Percentiles rank a stretch among this genome's conserved stretches.
phyloP scores from a whole-genome alignment of 2,329 filamentous ascomycete species.

The Alternaria hordeiaustralica region DNA sequence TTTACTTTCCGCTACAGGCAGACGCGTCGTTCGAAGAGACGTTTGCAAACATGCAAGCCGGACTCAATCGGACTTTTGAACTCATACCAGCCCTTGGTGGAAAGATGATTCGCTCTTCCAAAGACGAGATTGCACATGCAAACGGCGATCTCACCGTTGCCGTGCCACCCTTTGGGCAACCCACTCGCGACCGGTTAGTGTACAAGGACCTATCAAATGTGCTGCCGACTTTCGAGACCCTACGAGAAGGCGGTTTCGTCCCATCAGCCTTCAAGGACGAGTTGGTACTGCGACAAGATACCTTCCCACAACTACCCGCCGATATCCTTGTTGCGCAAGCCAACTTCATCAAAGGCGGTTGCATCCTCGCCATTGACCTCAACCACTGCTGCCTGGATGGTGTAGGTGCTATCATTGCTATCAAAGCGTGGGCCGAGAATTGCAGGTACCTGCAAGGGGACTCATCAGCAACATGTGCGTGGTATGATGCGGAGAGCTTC shows the following conservation, averaged over 20 bases:
- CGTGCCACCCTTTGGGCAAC: constrained; percentile 18
- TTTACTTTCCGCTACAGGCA: constrained; percentile 45
- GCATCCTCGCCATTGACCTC: constrained; percentile 27
- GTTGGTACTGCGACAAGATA: constrained; percentile 13
- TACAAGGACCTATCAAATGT: constrained; percentile 27
- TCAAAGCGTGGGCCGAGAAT: constrained; percentile 34
- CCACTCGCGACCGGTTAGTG: constrained; percentile 8
- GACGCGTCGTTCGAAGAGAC: constrained; percentile 34
- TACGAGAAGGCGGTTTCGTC: constrained; percentile 22
- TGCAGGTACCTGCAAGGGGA: constrained; percentile 33
- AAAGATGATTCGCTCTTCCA: constrained; percentile 41
- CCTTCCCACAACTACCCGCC: constrained; percentile 25
- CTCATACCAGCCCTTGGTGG: constrained; percentile 49
- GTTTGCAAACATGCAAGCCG: constrained; percentile 43
- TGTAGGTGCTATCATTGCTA: constrained; percentile 25
- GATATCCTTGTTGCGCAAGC: constrained; percentile 36
- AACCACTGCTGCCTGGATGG: constrained; percentile 32
- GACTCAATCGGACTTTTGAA: constrained; percentile 45
- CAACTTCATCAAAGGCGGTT: constrained; percentile 38
- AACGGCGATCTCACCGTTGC: constrained; percentile 33
- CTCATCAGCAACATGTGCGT: constrained; percentile 23
- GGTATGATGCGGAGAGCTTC: constrained; percentile 30
- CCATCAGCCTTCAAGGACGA: constrained; percentile 27
- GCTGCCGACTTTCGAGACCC: constrained; percentile 23
- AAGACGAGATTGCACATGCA: constrained; percentile 36